Percentiles rank a stretch among this genome's conserved stretches.
These are phyloP conservation scores for Hansenula lynferdii DNA, from an alignment of 1,139 yeast genomes.

Conservation along the genomic window DNA sequence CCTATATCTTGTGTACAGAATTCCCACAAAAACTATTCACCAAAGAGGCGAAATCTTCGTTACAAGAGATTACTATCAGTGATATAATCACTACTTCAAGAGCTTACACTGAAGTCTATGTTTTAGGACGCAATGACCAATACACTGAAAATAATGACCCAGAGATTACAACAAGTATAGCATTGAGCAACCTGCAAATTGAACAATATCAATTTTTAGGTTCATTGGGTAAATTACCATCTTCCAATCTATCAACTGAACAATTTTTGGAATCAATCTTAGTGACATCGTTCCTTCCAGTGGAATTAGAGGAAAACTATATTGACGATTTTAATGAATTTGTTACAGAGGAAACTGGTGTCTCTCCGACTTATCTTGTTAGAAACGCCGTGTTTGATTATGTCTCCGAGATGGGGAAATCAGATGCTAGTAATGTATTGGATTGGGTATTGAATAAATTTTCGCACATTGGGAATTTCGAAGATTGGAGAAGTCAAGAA, in stretches of 20 bases:
- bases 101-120: constrained; percentile 8
- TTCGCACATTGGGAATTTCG: constrained; percentile 1
- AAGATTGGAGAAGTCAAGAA: constrained; percentile 27
- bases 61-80: constrained; percentile 15
- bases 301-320: constrained; percentile 31
- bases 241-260: constrained; percentile 7
- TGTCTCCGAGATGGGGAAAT: constrained; percentile 37
- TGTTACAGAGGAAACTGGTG: constrained; percentile 70
- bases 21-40: constrained; percentile 26
- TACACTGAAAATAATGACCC: constrained; percentile 10
- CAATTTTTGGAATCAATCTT: constrained; percentile 9
- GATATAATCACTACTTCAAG: constrained; percentile 18
- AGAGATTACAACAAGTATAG: constrained; percentile 8
- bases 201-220: constrained; percentile 27
- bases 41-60: constrained; percentile 4
- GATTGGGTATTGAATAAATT: constrained; percentile 1
- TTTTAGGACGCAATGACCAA: constrained; percentile 8
- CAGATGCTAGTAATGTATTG: constrained; percentile 27
- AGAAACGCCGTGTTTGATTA: constrained; percentile 53
- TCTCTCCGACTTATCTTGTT: constrained; percentile 41
- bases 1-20: constrained; percentile 26
- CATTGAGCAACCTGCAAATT: constrained; percentile 27
- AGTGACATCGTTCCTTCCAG: constrained; percentile 10
- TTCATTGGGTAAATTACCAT: constrained; percentile 14
- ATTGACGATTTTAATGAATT: constrained; percentile 57